phyloP scores from a whole-genome alignment of 176 grass and related monocot genomes.

The Musa acuminata region DNA sequence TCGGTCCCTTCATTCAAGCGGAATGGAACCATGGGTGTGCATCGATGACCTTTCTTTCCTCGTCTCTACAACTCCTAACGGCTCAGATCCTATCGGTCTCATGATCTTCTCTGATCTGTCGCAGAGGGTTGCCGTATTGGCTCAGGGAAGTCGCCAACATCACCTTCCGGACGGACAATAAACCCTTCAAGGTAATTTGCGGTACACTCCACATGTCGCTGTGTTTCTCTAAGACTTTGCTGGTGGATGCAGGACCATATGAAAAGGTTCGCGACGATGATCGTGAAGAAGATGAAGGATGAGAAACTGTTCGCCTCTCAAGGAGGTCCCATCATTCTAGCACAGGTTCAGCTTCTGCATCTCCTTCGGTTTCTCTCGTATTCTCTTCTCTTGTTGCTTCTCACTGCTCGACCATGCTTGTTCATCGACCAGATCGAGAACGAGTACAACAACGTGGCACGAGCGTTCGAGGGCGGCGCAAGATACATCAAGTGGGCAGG shows the following conservation, averaged over 20 bases:
- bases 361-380: not conserved
- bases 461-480: constrained; percentile 24
- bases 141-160: constrained; percentile 61
- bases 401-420: not conserved
- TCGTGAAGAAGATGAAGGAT: constrained; percentile 63
- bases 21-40: constrained; percentile 90
- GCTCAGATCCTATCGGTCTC: not conserved
- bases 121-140: constrained; percentile 78
- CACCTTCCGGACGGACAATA: constrained; percentile 73
- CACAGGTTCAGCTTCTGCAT: constrained; percentile 40
- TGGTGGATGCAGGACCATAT: constrained; percentile 40
- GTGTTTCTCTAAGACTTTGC: not conserved
- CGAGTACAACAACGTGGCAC: constrained; percentile 78
- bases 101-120: not conserved
- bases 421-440: constrained; percentile 63
- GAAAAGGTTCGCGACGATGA: constrained; percentile 49
- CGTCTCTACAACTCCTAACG: not conserved
- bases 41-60: not conserved
- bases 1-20: constrained; percentile 75
- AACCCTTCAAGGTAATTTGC: constrained; percentile 53
- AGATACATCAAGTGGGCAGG: constrained; percentile 80
- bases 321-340: constrained; percentile 79
- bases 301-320: constrained; percentile 74
- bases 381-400: not conserved
- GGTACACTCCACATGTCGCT: not conserved